phyloP scores from a whole-genome alignment of 495 filamentous ascomycete species.

The Aspergillus kassunensis region DNA sequence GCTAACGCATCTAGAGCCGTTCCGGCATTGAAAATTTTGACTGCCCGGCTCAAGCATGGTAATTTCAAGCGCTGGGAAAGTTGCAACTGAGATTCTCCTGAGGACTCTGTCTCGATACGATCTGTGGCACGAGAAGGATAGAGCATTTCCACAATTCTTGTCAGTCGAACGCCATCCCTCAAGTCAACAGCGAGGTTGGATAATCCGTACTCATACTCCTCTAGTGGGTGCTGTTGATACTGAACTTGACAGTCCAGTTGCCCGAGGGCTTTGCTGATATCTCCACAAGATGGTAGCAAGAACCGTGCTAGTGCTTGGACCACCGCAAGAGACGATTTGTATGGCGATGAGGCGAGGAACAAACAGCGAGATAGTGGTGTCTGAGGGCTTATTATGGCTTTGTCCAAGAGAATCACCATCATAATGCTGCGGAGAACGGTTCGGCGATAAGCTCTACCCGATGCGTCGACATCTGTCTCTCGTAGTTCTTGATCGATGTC shows the following conservation, averaged over 20 bases:
- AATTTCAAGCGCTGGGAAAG: constrained; percentile 59
- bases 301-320: constrained; percentile 49
- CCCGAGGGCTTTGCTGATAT: constrained; percentile 49
- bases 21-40: constrained; percentile 60
- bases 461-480: constrained; percentile 32
- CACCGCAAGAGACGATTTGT: constrained; percentile 55
- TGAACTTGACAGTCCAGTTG: constrained; percentile 55
- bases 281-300: constrained; percentile 57
- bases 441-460: constrained; percentile 48
- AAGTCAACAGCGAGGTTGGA: constrained; percentile 62
- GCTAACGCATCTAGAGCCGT: constrained; percentile 53
- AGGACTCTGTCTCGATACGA: background rate
- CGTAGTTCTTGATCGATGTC: constrained; percentile 36
- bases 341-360: constrained; percentile 43
- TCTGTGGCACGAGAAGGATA: constrained; percentile 28
- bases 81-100: constrained; percentile 25
- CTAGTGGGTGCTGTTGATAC: constrained; percentile 52
- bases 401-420: constrained; percentile 59
- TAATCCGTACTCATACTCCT: constrained; percentile 57
- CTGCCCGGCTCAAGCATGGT: constrained; percentile 52
- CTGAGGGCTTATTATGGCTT: constrained; percentile 27
- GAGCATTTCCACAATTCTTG: constrained; percentile 57
- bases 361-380: constrained; percentile 35
- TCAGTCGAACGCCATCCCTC: constrained; percentile 59
- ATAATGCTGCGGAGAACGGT: constrained; percentile 58